Conservation (phyloP, 495 filamentous ascomycete species). For the Aspergillus saccharolyticus region DNA sequence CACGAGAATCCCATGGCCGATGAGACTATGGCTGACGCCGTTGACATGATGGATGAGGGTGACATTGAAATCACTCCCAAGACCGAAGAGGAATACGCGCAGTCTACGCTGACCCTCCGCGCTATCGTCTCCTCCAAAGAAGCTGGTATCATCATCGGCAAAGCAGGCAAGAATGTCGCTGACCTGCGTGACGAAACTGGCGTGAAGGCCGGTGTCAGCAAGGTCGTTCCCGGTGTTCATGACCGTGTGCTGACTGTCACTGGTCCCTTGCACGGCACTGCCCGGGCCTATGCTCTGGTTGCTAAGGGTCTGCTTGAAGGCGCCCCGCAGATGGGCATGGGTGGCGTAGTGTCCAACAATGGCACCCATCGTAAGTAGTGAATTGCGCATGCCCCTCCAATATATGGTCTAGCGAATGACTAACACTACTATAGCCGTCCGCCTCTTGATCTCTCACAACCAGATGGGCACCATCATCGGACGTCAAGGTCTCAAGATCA, state of each 20-base stretch:
- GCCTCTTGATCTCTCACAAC: slow-evolving; percentile 96
- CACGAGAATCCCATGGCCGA: slow-evolving; percentile 40
- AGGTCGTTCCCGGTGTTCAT: slow-evolving; percentile 94
- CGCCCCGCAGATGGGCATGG: slow-evolving; percentile 92
- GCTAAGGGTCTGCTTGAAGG: slow-evolving; percentile 87
- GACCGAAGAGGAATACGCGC: slow-evolving; percentile 94
- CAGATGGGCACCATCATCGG: slow-evolving; percentile 99
- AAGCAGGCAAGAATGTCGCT: slow-evolving; percentile 96
- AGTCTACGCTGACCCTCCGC: slow-evolving; percentile 83
- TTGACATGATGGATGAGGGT: slow-evolving; percentile 51
- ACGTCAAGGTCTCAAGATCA: slow-evolving; percentile 93
- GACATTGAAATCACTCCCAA: slow-evolving; percentile 68
- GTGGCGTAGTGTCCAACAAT: slow-evolving; percentile 72
- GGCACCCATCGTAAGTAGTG: slow-evolving; percentile 90
- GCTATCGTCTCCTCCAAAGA: slow-evolving; percentile 98
- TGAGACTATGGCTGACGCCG: slow-evolving; percentile 45
- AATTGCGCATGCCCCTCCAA: neutral
- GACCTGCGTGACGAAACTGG: slow-evolving; percentile 95
- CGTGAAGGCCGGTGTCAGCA: slow-evolving; percentile 96
- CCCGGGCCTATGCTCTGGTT: slow-evolving; percentile 89
- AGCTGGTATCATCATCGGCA: slow-evolving; percentile 97
- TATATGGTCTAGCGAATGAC: slow-evolving; percentile 10
- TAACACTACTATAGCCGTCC: slow-evolving; percentile 66
- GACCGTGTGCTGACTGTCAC: slow-evolving; percentile 95
- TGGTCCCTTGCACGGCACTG: slow-evolving; percentile 76